Evolutionary conservation across 2,329 filamentous ascomycete genomes (phyloP).

Genomic region (Colletotrichum paranaense): DNA sequence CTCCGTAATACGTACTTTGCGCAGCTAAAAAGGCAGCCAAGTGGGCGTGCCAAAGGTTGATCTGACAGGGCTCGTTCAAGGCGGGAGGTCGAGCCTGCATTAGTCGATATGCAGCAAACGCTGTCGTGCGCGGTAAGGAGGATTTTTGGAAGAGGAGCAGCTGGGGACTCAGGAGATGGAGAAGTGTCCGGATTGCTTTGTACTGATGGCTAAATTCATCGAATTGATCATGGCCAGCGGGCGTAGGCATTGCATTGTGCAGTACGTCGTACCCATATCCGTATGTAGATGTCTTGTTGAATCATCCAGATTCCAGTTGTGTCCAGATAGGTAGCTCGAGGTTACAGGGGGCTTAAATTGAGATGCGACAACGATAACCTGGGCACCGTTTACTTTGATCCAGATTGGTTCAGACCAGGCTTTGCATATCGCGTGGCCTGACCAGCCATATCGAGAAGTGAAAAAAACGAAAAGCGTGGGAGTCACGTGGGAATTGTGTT

Average conservation of each 20-base stretch:
- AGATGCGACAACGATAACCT: neutral
- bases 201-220: neutral
- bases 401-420: neutral
- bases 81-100: constrained; percentile 19
- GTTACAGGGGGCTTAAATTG: neutral
- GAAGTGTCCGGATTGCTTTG: neutral
- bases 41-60: neutral
- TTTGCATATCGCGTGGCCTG: neutral
- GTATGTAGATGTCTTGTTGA: neutral
- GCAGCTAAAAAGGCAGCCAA: neutral
- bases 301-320: neutral
- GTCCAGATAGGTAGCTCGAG: neutral
- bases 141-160: neutral
- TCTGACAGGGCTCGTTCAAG: constrained; percentile 17
- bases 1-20: neutral
- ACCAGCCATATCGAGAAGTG: neutral
- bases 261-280: too few relatives aligned
- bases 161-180: neutral
- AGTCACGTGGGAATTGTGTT: constrained; percentile 10
- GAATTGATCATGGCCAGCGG: neutral
- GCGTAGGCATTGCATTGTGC: neutral
- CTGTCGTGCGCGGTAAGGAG: neutral
- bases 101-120: constrained; percentile 20
- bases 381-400: neutral
- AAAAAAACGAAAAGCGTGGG: neutral